These are phyloP conservation scores for Kondoa malvinella DNA, from an alignment of 768 basidiomycete genomes.

Conservation along the genomic window DNA sequence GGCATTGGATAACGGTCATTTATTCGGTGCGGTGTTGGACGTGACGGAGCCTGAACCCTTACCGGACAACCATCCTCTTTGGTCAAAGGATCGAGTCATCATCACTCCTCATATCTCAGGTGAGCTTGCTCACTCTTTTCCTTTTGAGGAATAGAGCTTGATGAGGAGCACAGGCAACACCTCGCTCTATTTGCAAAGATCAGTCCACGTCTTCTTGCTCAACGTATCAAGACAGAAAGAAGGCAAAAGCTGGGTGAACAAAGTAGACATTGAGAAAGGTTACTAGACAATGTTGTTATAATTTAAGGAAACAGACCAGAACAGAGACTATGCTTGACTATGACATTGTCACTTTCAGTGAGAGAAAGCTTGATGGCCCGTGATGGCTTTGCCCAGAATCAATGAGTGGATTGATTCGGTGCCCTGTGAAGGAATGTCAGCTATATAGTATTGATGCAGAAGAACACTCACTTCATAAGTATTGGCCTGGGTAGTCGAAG, in stretches of 20 bases:
- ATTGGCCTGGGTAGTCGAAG: too few relatives aligned
- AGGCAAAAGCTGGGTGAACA: neutral
- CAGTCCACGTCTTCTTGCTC: neutral
- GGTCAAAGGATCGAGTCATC: constrained; percentile 24
- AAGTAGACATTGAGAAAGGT: neutral
- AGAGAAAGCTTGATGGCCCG: constrained; percentile 64
- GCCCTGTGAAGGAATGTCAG: constrained; percentile 6
- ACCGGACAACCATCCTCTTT: constrained; percentile 30
- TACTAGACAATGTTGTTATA: neutral
- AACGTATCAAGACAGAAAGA: neutral
- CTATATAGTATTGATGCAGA: neutral
- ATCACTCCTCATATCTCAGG: neutral
- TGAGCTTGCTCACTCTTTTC: neutral
- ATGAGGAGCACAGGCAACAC: neutral
- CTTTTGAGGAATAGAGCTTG: neutral
- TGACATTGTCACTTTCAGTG: too few relatives aligned
- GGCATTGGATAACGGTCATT: constrained; percentile 5
- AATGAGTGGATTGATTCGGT: constrained; percentile 53
- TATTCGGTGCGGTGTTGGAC: constrained; percentile 13
- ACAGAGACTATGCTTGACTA: too few relatives aligned
- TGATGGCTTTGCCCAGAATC: constrained; percentile 77
- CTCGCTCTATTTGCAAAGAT: neutral
- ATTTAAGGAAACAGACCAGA: too few relatives aligned
- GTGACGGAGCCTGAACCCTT: constrained; percentile 35
- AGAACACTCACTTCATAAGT: constrained; percentile 28